Conservation (phyloP, 805 yeast genomes). For the Kazachstania bromeliacearum region DNA sequence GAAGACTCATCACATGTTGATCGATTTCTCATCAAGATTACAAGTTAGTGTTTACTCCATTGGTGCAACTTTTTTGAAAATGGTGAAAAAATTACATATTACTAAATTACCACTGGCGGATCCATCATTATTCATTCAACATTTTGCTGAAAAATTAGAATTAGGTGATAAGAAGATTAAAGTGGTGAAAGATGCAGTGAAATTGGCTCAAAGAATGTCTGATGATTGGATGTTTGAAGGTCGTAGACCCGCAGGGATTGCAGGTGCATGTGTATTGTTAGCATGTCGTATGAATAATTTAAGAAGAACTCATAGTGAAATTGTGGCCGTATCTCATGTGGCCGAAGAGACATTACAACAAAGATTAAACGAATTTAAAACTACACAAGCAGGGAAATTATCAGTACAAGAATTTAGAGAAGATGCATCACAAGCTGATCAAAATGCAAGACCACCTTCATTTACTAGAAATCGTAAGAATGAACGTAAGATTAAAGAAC, state of each 20-base stretch:
- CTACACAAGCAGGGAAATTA: constrained; percentile 62
- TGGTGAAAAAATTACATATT: constrained; percentile 80
- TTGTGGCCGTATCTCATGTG: constrained; percentile 90
- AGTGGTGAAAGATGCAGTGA: constrained; percentile 80
- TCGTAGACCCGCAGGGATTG: constrained; percentile 95
- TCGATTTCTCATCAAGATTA: constrained; percentile 84
- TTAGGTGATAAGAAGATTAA: constrained; percentile 65
- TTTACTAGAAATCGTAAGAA: constrained; percentile 50
- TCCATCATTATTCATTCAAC: constrained; percentile 87
- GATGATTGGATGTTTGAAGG: constrained; percentile 96
- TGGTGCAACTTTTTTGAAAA: constrained; percentile 90
- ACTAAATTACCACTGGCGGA: constrained; percentile 79
- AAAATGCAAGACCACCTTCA: constrained; percentile 69
- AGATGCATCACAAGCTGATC: constrained; percentile 4
- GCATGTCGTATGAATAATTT: constrained; percentile 97
- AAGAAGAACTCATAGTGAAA: constrained; percentile 83
- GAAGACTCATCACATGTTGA: constrained; percentile 87
- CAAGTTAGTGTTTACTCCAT: constrained; percentile 88
- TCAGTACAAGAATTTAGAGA: constrained; percentile 65
- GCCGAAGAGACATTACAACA: constrained; percentile 91
- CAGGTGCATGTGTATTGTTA: constrained; percentile 87
- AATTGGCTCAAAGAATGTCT: constrained; percentile 82
- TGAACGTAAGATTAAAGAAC: constrained; percentile 35
- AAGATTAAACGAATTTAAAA: constrained; percentile 78
- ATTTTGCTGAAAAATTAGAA: constrained; percentile 80